A percentile compares a stretch with the other conserved stretches of the same genome.
Evolutionary conservation across 805 yeast species (phyloP).

Genomic region (Candida railenensis): DNA sequence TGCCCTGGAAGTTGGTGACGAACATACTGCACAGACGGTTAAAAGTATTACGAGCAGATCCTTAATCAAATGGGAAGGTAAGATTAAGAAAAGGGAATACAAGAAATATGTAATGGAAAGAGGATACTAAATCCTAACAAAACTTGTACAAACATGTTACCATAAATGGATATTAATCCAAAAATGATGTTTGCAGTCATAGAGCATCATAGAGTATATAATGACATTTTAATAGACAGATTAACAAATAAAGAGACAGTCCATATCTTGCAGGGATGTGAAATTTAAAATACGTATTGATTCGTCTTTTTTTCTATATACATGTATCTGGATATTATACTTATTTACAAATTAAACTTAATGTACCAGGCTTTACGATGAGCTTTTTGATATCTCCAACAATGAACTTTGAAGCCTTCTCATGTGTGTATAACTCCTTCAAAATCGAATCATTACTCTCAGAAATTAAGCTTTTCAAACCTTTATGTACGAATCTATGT

Average conservation of each 20-base stretch:
- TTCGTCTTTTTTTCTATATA: neutral
- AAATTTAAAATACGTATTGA: too few species aligned
- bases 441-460: conserved; percentile 35
- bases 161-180: too few species aligned
- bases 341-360: conserved; percentile 6
- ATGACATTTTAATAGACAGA: neutral
- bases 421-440: conserved; percentile 28
- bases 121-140: conserved; percentile 23
- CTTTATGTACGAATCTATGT: conserved; percentile 48
- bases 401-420: conserved; percentile 43
- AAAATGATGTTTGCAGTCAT: conserved; percentile 5
- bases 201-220: conserved; percentile 3
- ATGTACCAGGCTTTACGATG: conserved; percentile 46
- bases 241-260: neutral
- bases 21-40: conserved; percentile 25
- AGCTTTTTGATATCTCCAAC: conserved; percentile 46
- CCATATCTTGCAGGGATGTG: too few species aligned
- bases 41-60: conserved; percentile 35
- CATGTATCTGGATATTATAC: neutral
- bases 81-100: conserved; percentile 34
- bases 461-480: conserved; percentile 31
- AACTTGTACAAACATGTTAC: neutral
- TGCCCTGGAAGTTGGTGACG: conserved; percentile 32
- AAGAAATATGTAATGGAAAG: conserved; percentile 29
- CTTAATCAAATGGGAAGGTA: conserved; percentile 37